A percentile compares a stretch with the other conserved stretches of the same genome.
Conservation (phyloP, 208 protist species). For the Leishmania mexicana region DNA sequence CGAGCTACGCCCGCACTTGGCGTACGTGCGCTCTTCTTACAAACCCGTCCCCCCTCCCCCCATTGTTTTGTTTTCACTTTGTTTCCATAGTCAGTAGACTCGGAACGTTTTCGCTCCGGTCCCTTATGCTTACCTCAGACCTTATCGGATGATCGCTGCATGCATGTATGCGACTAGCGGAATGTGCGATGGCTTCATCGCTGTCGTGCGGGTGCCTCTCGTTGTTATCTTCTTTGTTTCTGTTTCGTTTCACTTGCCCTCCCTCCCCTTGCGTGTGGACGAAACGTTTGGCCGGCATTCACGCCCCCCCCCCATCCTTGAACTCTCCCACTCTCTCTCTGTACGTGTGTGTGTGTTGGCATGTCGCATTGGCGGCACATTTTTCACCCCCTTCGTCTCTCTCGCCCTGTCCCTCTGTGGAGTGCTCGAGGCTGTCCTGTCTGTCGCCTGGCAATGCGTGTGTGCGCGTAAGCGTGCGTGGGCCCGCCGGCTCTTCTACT, state of each 20-base stretch:
- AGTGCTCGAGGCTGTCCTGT: not conserved
- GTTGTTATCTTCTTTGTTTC: not conserved
- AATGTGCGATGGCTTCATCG: not conserved
- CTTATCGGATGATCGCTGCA: not conserved
- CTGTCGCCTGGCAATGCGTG: not conserved
- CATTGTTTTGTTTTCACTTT: not conserved
- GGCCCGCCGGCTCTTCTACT: not conserved
- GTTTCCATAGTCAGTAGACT: not conserved
- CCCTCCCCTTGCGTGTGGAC: not conserved
- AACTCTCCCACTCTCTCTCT: not conserved
- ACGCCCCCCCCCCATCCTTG: not conserved
- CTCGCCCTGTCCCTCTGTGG: not conserved
- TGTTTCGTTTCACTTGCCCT: not conserved
- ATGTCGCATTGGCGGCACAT: not conserved
- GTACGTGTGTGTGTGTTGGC: not conserved
- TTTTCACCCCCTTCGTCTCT: not conserved
- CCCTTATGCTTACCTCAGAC: not conserved
- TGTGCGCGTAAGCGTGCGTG: not conserved
- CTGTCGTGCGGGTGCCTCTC: not conserved
- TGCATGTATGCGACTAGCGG: constrained; percentile 3
- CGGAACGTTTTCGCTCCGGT: not conserved
- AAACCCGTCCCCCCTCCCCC: not conserved
- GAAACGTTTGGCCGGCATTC: not conserved
- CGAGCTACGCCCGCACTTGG: not conserved
- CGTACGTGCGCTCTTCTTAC: not conserved